A percentile compares a stretch with the other conserved stretches of the same genome.
phyloP scores from a whole-genome alignment of 2,329 filamentous ascomycete genomes.

The Conoideocrella luteorostrata region DNA sequence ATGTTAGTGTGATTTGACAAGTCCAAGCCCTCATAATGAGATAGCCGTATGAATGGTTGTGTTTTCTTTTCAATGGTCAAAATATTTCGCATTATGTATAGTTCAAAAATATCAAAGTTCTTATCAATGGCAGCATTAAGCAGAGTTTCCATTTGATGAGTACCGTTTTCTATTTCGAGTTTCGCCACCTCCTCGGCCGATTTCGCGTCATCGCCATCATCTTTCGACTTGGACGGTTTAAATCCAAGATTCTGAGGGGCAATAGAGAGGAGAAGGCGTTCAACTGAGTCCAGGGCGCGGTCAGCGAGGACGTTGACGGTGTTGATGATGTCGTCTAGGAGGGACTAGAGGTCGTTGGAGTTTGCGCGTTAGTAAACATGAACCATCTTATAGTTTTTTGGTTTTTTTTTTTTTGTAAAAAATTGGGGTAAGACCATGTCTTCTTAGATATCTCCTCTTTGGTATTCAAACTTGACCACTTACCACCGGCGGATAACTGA shows the following conservation, averaged over 20 bases:
- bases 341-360: slow-evolving; percentile 56
- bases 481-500: slow-evolving; percentile 89
- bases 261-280: slow-evolving; percentile 69
- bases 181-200: slow-evolving; percentile 35
- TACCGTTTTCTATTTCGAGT: slow-evolving; percentile 78
- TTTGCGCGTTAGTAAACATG: neutral
- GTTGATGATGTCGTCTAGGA: slow-evolving; percentile 98
- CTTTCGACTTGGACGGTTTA: slow-evolving; percentile 30
- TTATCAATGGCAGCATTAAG: slow-evolving; percentile 76
- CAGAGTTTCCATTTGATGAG: slow-evolving; percentile 77
- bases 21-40: slow-evolving; percentile 72
- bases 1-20: slow-evolving; percentile 27
- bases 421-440: too few species aligned
- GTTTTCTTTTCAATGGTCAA: slow-evolving; percentile 63
- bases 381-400: neutral
- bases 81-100: slow-evolving; percentile 85
- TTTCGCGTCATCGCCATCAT: slow-evolving; percentile 10
- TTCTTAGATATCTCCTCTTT: too few species aligned
- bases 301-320: slow-evolving; percentile 90
- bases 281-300: slow-evolving; percentile 80
- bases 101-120: slow-evolving; percentile 80
- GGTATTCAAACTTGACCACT: slow-evolving; percentile 26
- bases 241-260: slow-evolving; percentile 79
- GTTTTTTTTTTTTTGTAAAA: slow-evolving; percentile 8
- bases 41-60: slow-evolving; percentile 70